Conservation (phyloP, 495 filamentous ascomycete species). For the Daldinia loculata region DNA sequence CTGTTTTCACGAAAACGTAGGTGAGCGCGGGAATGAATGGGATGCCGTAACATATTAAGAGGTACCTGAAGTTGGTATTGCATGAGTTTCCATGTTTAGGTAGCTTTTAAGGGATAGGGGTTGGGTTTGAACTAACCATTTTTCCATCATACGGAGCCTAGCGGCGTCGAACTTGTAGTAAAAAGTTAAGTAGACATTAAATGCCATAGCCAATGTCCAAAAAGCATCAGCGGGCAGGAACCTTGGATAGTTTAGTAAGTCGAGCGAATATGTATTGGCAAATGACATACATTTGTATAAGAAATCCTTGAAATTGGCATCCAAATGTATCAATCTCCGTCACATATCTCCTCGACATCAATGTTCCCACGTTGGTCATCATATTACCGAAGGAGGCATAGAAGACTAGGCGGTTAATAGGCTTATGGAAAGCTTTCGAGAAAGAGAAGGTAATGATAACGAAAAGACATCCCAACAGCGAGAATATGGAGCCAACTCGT, state of each 20-base stretch:
- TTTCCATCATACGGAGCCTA: conserved; percentile 73
- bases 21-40: conserved; percentile 75
- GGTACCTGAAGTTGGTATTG: conserved; percentile 53
- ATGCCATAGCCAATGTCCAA: conserved; percentile 86
- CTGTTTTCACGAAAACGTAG: conserved; percentile 69
- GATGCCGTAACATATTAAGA: conserved; percentile 76
- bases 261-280: neutral
- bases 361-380: conserved; percentile 78
- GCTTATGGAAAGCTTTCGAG: conserved; percentile 73
- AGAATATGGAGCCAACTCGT: conserved; percentile 72
- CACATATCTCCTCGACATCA: conserved; percentile 72
- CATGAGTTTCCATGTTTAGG: neutral
- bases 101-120: neutral
- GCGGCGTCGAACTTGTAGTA: conserved; percentile 76
- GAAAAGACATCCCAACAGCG: conserved; percentile 74
- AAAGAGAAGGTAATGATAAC: conserved; percentile 75
- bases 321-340: conserved; percentile 57
- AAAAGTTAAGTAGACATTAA: conserved; percentile 88
- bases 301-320: conserved; percentile 80
- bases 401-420: conserved; percentile 89
- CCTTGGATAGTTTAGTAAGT: conserved; percentile 54
- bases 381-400: conserved; percentile 87
- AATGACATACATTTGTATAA: conserved; percentile 70
- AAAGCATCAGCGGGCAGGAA: conserved; percentile 81
- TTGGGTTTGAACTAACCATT: conserved; percentile 46